Percentiles rank a stretch among this genome's conserved stretches.
Conservation (phyloP, 768 basidiomycete species). For the Tulasnella sp. region DNA sequence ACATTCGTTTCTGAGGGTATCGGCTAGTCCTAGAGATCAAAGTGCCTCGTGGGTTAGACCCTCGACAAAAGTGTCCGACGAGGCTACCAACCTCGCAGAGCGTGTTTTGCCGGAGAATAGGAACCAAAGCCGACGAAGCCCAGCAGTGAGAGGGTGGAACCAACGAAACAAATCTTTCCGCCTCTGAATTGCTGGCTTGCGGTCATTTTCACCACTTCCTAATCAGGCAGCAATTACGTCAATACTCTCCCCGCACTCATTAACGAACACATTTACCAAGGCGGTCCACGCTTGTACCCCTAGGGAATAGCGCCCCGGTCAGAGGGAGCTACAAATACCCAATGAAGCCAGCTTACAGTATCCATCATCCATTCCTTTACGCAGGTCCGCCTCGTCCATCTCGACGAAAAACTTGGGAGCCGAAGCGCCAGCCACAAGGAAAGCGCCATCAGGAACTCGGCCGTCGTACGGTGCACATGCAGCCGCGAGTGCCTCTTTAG, state of each 20-base stretch:
- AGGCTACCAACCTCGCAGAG: constrained; percentile 58
- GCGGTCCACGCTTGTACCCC: constrained; percentile 45
- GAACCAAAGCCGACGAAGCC: constrained; percentile 68
- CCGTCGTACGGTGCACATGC: constrained; percentile 50
- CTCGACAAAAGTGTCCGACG: background rate
- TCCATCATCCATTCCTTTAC: constrained; percentile 46
- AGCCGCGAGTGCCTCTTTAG: constrained; percentile 54
- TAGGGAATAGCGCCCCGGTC: background rate
- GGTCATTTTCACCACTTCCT: constrained; percentile 66
- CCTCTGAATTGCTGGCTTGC: constrained; percentile 45
- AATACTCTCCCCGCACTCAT: background rate
- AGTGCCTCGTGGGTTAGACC: background rate
- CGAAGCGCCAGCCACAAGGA: constrained; percentile 69
- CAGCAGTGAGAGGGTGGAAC: constrained; percentile 64
- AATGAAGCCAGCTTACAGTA: constrained; percentile 33
- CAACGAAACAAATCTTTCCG: constrained; percentile 57
- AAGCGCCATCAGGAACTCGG: constrained; percentile 62
- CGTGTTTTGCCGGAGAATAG: constrained; percentile 75
- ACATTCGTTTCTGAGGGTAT: constrained; percentile 71
- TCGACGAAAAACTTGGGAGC: constrained; percentile 72
- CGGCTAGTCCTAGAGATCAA: constrained; percentile 58
- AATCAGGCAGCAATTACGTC: background rate
- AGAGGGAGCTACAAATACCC: background rate
- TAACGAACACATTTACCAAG: constrained; percentile 35
- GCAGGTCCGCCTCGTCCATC: constrained; percentile 50